Percentiles rank a stretch among this genome's conserved stretches.
Conservation (phyloP, 352 stramenopile species). For the Globisporangium solare region DNA sequence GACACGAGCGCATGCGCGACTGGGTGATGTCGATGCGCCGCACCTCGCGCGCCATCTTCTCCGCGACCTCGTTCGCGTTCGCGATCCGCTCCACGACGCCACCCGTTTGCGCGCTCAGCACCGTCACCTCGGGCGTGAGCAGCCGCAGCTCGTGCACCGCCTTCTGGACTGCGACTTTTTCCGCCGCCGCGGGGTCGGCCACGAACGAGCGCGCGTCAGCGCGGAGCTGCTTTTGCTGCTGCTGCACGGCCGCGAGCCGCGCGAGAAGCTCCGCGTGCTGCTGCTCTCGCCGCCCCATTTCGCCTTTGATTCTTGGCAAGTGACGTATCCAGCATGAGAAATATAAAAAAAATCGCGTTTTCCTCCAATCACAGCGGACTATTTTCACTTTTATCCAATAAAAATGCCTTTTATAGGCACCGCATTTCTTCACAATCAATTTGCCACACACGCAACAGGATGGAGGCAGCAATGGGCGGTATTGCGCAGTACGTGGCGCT, state of each 20-base stretch:
- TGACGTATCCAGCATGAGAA: neutral
- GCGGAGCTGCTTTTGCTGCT: conserved; percentile 35
- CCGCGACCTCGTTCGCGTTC: conserved; percentile 85
- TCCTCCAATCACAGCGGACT: conserved; percentile 12
- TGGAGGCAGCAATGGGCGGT: conserved; percentile 11
- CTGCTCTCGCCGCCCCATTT: conserved; percentile 21
- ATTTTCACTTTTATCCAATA: neutral
- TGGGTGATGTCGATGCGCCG: conserved; percentile 77
- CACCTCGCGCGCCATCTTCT: conserved; percentile 87
- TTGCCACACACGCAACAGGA: conserved; percentile 11
- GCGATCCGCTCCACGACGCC: conserved; percentile 80
- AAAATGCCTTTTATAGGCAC: neutral
- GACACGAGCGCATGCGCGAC: conserved; percentile 53
- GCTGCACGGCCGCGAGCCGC: conserved; percentile 40
- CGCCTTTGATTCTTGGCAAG: conserved; percentile 1
- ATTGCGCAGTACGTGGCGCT: conserved; percentile 50
- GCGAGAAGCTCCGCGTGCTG: conserved; percentile 61
- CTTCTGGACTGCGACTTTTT: conserved; percentile 50
- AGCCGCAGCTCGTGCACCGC: conserved; percentile 48
- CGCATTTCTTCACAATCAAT: no score
- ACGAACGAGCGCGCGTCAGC: conserved; percentile 38
- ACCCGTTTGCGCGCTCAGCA: conserved; percentile 70
- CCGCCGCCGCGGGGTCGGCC: conserved; percentile 24
- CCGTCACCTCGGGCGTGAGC: conserved; percentile 60
- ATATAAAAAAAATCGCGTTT: neutral